A percentile compares a stretch with the other conserved stretches of the same genome.
phyloP scores from a whole-genome alignment of 345 rosid genomes.

The Pseudoturritis turrita region DNA sequence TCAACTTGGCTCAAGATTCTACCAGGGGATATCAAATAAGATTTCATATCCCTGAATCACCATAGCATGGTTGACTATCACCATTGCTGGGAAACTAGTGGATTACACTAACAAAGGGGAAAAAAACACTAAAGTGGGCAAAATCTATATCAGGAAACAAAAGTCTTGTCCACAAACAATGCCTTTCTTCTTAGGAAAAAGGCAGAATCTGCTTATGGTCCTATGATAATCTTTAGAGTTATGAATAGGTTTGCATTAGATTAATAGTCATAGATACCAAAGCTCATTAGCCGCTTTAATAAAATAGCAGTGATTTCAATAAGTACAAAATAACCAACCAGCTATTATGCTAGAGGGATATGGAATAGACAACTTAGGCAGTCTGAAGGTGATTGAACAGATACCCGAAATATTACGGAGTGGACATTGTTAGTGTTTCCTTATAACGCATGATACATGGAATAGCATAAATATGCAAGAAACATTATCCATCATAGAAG shows the following conservation, averaged over 20 bases:
- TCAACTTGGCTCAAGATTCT: neutral
- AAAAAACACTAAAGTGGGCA: neutral
- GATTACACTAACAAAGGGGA: neutral
- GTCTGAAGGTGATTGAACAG: neutral
- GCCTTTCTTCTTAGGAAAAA: neutral
- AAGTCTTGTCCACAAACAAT: constrained; percentile 6
- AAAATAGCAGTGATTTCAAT: neutral
- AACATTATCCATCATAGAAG: neutral
- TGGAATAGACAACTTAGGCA: neutral
- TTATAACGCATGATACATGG: neutral
- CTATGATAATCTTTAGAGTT: neutral
- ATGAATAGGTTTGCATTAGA: neutral
- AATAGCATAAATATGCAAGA: no score
- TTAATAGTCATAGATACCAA: neutral
- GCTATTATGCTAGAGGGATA: neutral
- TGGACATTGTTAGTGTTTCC: neutral
- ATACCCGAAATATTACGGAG: neutral
- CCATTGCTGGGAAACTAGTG: constrained; percentile 5
- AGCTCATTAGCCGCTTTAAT: neutral
- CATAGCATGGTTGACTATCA: constrained; percentile 4
- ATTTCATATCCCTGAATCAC: constrained; percentile 10
- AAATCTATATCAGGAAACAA: neutral
- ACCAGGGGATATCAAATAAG: neutral
- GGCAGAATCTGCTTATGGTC: neutral
- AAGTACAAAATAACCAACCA: neutral